Evolutionary conservation across 2,329 filamentous ascomycete species (phyloP), one percentile per base, ranked within the genome.

Genomic region (Stachybotrys elegans): DNA sequence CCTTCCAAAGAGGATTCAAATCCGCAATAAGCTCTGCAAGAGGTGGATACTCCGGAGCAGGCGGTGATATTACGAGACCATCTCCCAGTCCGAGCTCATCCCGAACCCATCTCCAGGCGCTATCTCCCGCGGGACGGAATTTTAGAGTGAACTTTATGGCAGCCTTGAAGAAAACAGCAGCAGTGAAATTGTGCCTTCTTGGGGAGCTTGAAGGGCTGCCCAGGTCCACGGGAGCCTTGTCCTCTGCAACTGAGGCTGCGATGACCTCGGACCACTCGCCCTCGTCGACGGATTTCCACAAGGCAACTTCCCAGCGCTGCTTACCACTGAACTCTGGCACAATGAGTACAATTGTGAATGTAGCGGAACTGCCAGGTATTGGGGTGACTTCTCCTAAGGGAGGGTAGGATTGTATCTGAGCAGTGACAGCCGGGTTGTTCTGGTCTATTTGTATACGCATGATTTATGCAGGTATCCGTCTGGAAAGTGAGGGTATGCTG

Each of bases 321-420:
- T 76, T 66, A 7, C 72, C 70, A 38, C 75, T 75, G 27, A 69
- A 70, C 19, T 61, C 63, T 32, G 79, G 78, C 34, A 84, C 78
- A 53, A 91, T 83, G 23, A 95, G 71, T 12, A 91, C 64, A 6
- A 86, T 83, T 1, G 78, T 83, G 52, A 96, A 84, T 1, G 62
- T 59, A 31, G 85, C 69, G 56, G 75, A 52, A 3, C 57, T 56
- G 17, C 60, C 58, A 21, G 70, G 63, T 17, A 87, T 57, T 40
- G 78, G 72, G 2, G 88, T 90, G 20, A 86, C 76, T 59, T 91
- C 86, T 2, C 84, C 88, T 42, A 95, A 65, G 1, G 88, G 80
- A 12, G 91, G 91, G 56, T 81, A 83, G 47, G 71, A 73, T 19
- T 70, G 69, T 16, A 78, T 51, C 12, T 57, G 53, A 27, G 62